A percentile compares a stretch with the other conserved stretches of the same genome.
phyloP scores from a whole-genome alignment of 139 green algal species.

The Coccomyxa sp. region DNA sequence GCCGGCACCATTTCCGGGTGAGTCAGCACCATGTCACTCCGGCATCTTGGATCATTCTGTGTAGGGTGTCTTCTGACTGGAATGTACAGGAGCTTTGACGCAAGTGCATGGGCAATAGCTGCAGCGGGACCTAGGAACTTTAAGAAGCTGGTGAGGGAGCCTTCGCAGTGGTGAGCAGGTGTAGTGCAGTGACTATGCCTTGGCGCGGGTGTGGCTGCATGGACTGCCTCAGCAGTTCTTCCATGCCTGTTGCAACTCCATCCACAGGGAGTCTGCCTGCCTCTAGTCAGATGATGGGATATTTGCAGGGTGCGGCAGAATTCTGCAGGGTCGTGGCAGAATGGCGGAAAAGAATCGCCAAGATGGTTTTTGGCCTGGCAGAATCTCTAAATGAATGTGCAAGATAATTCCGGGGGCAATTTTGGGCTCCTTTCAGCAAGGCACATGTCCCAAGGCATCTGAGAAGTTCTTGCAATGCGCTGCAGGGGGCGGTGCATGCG shows the following conservation, averaged over 20 bases:
- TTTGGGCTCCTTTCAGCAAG: neutral
- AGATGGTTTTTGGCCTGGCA: neutral
- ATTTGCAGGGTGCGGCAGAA: too few relatives aligned
- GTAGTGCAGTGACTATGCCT: neutral
- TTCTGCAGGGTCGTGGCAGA: neutral
- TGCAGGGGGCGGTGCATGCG: slow-evolving; percentile 23
- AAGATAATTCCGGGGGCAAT: neutral
- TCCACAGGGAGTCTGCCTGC: too few relatives aligned
- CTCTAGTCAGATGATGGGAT: too few relatives aligned
- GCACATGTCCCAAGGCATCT: neutral
- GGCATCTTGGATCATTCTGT: neutral
- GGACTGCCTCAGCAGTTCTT: too few relatives aligned
- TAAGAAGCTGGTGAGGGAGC: neutral
- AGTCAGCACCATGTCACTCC: too few relatives aligned
- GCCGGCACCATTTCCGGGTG: slow-evolving; percentile 2
- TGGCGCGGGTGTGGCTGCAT: too few relatives aligned
- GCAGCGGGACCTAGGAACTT: neutral
- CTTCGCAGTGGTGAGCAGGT: neutral
- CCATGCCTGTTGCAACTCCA: too few relatives aligned
- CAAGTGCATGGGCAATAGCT: too few relatives aligned
- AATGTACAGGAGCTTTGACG: neutral
- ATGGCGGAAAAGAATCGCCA: neutral
- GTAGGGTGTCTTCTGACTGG: neutral
- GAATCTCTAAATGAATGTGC: neutral
- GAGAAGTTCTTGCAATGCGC: neutral